phyloP scores from a whole-genome alignment of 1,284 basidiomycete species.

The Vanrija humicola region DNA sequence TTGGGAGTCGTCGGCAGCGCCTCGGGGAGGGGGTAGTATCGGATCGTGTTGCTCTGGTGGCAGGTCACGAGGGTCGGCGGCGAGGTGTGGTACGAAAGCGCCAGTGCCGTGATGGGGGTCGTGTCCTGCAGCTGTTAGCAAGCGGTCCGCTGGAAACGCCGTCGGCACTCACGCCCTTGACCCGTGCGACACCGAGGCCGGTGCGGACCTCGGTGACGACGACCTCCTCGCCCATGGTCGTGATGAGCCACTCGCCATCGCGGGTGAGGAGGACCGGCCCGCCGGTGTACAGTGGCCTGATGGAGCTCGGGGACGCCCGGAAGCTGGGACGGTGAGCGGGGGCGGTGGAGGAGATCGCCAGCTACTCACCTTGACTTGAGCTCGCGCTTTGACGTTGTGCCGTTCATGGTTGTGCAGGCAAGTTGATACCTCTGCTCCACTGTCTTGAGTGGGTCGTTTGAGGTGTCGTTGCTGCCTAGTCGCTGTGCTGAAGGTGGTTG shows the following conservation, averaged over 20 bases:
- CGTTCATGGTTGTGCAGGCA: constrained; percentile 25
- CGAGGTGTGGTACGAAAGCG: constrained; percentile 44
- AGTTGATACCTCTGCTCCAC: too few species aligned
- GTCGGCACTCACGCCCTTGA: constrained; percentile 65
- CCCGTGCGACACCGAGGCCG: constrained; percentile 71
- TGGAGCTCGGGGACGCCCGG: constrained; percentile 46
- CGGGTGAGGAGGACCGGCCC: constrained; percentile 76
- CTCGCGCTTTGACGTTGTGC: constrained; percentile 25
- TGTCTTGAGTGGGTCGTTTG: too few species aligned
- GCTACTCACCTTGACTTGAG: constrained; percentile 41
- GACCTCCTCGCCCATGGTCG: constrained; percentile 81
- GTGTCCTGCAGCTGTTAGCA: constrained; percentile 53
- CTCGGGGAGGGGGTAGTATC: constrained; percentile 51
- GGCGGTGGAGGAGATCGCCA: not conserved
- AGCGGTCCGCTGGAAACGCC: not conserved
- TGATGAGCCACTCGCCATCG: constrained; percentile 76
- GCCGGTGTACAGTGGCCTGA: constrained; percentile 72
- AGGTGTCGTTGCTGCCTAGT: too few species aligned
- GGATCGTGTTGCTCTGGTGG: constrained; percentile 52
- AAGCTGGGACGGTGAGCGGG: constrained; percentile 25
- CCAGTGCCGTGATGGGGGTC: constrained; percentile 54
- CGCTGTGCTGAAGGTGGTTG: too few species aligned
- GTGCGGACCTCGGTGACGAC: constrained; percentile 73
- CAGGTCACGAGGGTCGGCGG: constrained; percentile 52
- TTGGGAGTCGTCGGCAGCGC: constrained; percentile 19